These are phyloP conservation scores for Botrytis fragariae DNA, from an alignment of 2,329 filamentous ascomycete species.

Conservation along the genomic window DNA sequence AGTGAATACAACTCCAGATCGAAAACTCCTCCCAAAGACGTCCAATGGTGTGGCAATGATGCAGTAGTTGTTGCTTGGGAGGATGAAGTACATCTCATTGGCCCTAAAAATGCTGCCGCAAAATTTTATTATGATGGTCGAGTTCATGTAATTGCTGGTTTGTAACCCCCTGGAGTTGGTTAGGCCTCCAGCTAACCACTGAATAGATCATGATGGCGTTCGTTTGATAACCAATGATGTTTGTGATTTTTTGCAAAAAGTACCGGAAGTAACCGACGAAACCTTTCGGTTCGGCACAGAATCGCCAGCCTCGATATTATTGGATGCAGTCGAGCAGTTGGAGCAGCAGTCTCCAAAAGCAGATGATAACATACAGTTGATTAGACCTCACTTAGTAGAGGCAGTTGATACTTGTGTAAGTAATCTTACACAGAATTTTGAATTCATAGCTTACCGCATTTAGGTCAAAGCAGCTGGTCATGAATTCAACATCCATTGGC, in stretches of 20 bases:
- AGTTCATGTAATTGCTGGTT: slow-evolving; percentile 83
- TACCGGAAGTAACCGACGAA: slow-evolving; percentile 80
- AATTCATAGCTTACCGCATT: slow-evolving; percentile 23
- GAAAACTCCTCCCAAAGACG: slow-evolving; percentile 77
- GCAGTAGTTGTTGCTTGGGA: slow-evolving; percentile 94
- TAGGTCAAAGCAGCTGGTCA: slow-evolving; percentile 81
- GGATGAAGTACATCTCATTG: slow-evolving; percentile 92
- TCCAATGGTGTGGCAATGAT: slow-evolving; percentile 97
- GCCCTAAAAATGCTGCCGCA: slow-evolving; percentile 71
- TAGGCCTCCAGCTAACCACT: slow-evolving; percentile 19
- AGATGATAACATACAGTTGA: slow-evolving; percentile 95
- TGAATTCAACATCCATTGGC: slow-evolving; percentile 87
- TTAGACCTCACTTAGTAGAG: slow-evolving; percentile 81
- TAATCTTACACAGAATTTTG: background rate
- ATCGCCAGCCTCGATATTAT: slow-evolving; percentile 83
- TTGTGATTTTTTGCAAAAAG: slow-evolving; percentile 97
- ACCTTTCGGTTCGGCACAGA: slow-evolving; percentile 88
- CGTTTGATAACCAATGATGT: slow-evolving; percentile 85
- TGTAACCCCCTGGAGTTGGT: slow-evolving; percentile 32
- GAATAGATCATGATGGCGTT: slow-evolving; percentile 72
- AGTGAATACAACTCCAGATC: slow-evolving; percentile 90
- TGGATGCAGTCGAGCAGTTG: slow-evolving; percentile 88
- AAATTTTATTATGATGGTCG: slow-evolving; percentile 88
- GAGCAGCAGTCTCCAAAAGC: slow-evolving; percentile 95
- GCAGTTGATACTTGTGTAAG: slow-evolving; percentile 82